Conservation (phyloP, 495 filamentous ascomycete genomes). For the Podospora conica region DNA sequence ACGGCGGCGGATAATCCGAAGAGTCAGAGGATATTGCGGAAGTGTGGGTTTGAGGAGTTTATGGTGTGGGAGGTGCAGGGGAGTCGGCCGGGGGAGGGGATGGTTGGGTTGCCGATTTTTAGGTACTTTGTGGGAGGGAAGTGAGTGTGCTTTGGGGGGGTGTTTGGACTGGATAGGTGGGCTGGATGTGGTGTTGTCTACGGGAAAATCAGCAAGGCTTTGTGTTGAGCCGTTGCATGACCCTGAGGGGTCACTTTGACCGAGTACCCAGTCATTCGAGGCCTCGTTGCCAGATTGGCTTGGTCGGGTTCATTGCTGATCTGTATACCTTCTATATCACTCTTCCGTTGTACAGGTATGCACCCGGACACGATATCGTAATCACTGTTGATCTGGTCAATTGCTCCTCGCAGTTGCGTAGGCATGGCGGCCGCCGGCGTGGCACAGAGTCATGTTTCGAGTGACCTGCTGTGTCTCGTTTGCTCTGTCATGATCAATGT, state of each 20-base stretch:
- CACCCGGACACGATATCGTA: background rate
- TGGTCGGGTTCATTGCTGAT: background rate
- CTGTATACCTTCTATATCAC: background rate
- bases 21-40: constrained; percentile 36
- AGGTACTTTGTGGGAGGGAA: constrained; percentile 13
- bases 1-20: constrained; percentile 26
- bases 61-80: constrained; percentile 24
- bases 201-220: background rate
- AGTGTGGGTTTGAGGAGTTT: constrained; percentile 34
- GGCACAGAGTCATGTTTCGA: background rate
- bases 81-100: background rate
- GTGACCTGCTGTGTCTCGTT: background rate
- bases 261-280: background rate
- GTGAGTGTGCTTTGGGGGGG: background rate
- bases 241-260: background rate
- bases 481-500: background rate
- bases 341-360: background rate
- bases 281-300: background rate
- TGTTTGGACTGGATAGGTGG: background rate
- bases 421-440: background rate
- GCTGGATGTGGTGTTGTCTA: background rate
- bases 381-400: too few relatives aligned
- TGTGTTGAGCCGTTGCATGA: too few relatives aligned
- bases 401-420: background rate
- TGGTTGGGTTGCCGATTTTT: constrained; percentile 18